Conservation (phyloP, 345 rosid species). For the Anastatica hierochuntica region DNA sequence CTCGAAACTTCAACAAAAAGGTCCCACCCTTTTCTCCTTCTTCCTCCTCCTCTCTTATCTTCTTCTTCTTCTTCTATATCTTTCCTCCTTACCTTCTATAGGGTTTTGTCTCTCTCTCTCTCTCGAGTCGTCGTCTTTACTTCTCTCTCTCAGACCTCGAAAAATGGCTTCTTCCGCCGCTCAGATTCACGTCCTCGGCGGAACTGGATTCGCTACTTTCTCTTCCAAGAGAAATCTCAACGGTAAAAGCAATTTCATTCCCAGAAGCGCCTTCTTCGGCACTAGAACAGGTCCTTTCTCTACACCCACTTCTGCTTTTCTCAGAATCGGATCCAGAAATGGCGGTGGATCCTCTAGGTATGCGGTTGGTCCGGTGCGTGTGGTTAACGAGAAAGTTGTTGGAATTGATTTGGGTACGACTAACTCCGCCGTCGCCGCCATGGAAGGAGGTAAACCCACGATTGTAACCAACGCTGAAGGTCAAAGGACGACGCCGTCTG, state of each 20-base stretch:
- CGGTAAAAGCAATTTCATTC: background rate
- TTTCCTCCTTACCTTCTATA: background rate
- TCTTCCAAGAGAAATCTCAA: slow-evolving; percentile 15
- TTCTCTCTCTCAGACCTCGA: too few species aligned
- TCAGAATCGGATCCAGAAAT: slow-evolving; percentile 25
- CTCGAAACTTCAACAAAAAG: slow-evolving; percentile 5
- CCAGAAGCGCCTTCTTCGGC: slow-evolving; percentile 55
- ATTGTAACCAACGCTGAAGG: slow-evolving; percentile 95
- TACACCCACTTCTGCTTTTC: slow-evolving; percentile 33
- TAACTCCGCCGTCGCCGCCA: slow-evolving; percentile 96
- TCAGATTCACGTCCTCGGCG: slow-evolving; percentile 61
- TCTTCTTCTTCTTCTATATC: slow-evolving; percentile 12
- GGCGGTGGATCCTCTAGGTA: slow-evolving; percentile 29
- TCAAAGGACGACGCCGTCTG: slow-evolving; percentile 94
- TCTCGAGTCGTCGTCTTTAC: too few species aligned
- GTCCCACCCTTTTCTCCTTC: slow-evolving; percentile 20
- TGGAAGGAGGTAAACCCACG: slow-evolving; percentile 99
- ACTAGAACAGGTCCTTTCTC: slow-evolving; percentile 22
- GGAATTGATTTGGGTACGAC: slow-evolving; percentile 97
- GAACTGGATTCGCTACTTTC: slow-evolving; percentile 29
- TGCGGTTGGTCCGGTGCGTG: slow-evolving; percentile 48
- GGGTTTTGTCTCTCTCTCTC: background rate
- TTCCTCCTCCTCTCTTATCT: slow-evolving; percentile 17
- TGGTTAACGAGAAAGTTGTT: slow-evolving; percentile 78
- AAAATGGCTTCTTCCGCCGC: slow-evolving; percentile 75